These are phyloP conservation scores for Fusarium phyllophilum DNA, from an alignment of 2,329 filamentous ascomycete species.

Conservation along the genomic window DNA sequence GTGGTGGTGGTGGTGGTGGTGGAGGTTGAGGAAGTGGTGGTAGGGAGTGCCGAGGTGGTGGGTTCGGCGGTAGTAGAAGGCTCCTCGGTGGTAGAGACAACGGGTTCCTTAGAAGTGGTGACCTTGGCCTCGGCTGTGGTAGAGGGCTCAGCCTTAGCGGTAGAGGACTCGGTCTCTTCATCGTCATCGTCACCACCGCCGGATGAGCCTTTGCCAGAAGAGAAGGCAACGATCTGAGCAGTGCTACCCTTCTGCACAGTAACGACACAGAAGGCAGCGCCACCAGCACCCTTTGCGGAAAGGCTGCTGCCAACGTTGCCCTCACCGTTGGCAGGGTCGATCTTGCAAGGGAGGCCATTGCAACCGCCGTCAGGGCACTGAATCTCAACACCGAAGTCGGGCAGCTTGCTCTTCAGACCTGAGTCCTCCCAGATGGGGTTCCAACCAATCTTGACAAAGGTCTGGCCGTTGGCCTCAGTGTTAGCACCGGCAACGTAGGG, in stretches of 20 bases:
- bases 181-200: slow-evolving; percentile 34
- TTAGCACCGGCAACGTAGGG: slow-evolving; percentile 83
- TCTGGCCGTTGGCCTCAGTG: slow-evolving; percentile 70
- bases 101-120: slow-evolving; percentile 27
- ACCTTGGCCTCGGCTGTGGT: slow-evolving; percentile 22
- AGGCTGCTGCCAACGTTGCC: slow-evolving; percentile 68
- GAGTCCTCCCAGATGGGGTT: slow-evolving; percentile 77
- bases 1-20: slow-evolving; percentile 35
- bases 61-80: slow-evolving; percentile 25
- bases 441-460: slow-evolving; percentile 80
- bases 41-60: slow-evolving; percentile 30
- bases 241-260: slow-evolving; percentile 74
- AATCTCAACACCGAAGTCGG: slow-evolving; percentile 75
- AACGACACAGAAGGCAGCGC: slow-evolving; percentile 78
- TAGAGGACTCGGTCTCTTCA: slow-evolving; percentile 19
- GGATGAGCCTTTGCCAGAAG: slow-evolving; percentile 51
- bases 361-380: slow-evolving; percentile 74
- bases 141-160: slow-evolving; percentile 37
- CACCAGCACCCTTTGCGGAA: slow-evolving; percentile 70
- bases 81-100: slow-evolving; percentile 36
- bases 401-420: slow-evolving; percentile 64
- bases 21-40: slow-evolving; percentile 15
- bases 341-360: slow-evolving; percentile 78
- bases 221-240: slow-evolving; percentile 74
- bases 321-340: slow-evolving; percentile 68